Evolutionary conservation across 768 basidiomycete species (phyloP).

Genomic region (Clavaria fumosa): DNA sequence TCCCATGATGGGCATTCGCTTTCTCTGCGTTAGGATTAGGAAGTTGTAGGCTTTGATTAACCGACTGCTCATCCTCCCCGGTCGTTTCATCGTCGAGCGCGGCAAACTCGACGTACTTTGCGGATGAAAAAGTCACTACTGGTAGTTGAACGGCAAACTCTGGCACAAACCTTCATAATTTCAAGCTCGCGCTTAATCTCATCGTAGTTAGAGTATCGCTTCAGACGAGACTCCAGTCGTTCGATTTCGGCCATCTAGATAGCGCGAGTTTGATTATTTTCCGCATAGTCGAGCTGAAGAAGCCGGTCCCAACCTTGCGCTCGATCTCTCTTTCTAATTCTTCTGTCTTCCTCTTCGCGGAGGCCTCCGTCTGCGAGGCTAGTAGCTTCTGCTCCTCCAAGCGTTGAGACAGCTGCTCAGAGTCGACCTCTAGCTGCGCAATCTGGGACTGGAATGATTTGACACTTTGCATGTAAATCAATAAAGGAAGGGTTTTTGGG

Average conservation of each 20-base stretch:
- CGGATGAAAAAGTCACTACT: conserved; percentile 1
- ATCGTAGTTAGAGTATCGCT: conserved; percentile 76
- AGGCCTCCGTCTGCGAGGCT: conserved; percentile 31
- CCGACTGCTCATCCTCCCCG: conserved; percentile 25
- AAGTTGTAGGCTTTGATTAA: conserved; percentile 40
- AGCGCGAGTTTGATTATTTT: neutral
- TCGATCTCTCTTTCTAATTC: conserved; percentile 45
- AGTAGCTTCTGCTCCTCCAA: conserved; percentile 45
- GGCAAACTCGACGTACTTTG: conserved; percentile 89
- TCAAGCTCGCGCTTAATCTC: conserved; percentile 96
- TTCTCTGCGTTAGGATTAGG: conserved; percentile 87
- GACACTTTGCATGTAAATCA: conserved; percentile 29
- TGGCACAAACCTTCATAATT: conserved; percentile 77
- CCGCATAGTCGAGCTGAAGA: neutral
- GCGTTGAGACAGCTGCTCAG: conserved; percentile 48
- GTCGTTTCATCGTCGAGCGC: conserved; percentile 69
- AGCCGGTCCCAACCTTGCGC: conserved; percentile 26
- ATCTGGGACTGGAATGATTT: conserved; percentile 61
- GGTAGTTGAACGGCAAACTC: neutral
- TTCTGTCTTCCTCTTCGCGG: conserved; percentile 37
- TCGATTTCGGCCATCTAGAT: conserved; percentile 50
- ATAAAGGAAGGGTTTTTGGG: neutral
- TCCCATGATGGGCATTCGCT: conserved; percentile 56
- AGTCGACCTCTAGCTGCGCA: conserved; percentile 60
- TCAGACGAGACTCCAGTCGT: conserved; percentile 49